Evolutionary conservation across 805 yeast genomes (phyloP), one percentile per base, ranked within the genome.

Genomic region (Wickerhamiella alocasiicola): DNA sequence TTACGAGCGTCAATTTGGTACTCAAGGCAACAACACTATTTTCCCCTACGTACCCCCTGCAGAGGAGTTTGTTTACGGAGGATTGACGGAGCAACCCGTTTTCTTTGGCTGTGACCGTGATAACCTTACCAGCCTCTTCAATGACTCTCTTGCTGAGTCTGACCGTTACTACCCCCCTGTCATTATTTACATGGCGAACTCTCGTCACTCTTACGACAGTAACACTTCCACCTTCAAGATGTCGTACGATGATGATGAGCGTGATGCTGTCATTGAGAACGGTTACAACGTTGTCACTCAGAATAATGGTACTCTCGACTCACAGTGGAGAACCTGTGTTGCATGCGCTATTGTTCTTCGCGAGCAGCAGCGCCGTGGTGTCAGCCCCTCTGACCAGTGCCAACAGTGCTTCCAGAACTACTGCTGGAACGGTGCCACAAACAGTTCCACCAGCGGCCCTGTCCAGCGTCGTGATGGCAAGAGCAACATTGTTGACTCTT

Each of bases 331-430:
- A 30, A 67, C 74, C 3, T 81, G 93, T 63, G 69, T 80, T 41
- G 79, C 81, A 2, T 81, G 93, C 65, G 88, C 88, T 5, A 70
- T 81, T 30, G 64, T 81, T 44, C 74, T 80, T 57, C 72, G 93
- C 57, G 70, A 76, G 29, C 77, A 77, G 59, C 87, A 80, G 62
- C 67, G 82, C 54, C 58, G 63, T 28, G 74, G 75, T 15, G 60
- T 65, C 11, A 63, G 68, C 11, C 76, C 77, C 47, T 60, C 74
- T 11, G 75, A 68, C 4, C 83, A 79, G 54, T 81, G 94, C 63
- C 57, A 70, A 45, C 45, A 62, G 40, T 81, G 94, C 57, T 81
- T 81, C 55, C 60, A 63, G 20, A 64, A 62, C 2, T 81, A 81
- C 57, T 82, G 94, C 56, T 81, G 81, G 81, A 65, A 70, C 44